phyloP scores from a whole-genome alignment of 768 basidiomycete genomes.

The Calocera cornea region DNA sequence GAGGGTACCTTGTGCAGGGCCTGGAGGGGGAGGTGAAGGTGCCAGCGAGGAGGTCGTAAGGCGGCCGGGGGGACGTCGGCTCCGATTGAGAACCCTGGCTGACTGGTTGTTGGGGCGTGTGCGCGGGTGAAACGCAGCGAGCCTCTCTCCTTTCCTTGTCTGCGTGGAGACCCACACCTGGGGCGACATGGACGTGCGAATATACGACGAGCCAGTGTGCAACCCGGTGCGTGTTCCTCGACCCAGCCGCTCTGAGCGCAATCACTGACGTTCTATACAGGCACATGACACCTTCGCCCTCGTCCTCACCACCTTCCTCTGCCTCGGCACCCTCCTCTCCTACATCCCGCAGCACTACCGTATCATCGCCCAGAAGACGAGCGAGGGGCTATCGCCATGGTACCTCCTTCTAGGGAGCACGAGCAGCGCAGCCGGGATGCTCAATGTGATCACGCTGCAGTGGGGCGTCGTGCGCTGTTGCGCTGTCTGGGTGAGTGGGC shows the following conservation, averaged over 20 bases:
- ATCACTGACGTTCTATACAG: slow-evolving; percentile 25
- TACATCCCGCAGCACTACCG: slow-evolving; percentile 80
- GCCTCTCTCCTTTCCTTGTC: not conserved
- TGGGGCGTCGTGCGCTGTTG: slow-evolving; percentile 77
- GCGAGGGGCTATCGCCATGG: slow-evolving; percentile 84
- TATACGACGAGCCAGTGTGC: not conserved
- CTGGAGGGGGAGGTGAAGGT: not conserved
- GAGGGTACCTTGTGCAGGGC: slow-evolving; percentile 1
- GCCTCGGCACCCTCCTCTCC: slow-evolving; percentile 60
- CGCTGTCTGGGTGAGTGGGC: slow-evolving; percentile 45
- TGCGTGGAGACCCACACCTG: not conserved
- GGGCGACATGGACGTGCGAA: not conserved
- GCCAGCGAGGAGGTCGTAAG: not conserved
- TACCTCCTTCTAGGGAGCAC: slow-evolving; percentile 82
- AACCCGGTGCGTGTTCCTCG: not conserved
- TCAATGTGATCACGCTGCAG: slow-evolving; percentile 82
- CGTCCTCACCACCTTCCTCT: slow-evolving; percentile 50
- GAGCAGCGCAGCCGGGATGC: slow-evolving; percentile 63
- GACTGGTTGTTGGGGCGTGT: not conserved
- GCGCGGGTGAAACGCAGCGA: not conserved
- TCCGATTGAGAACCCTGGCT: not conserved
- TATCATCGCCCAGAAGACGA: slow-evolving; percentile 64
- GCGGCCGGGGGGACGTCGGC: not conserved
- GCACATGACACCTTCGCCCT: slow-evolving; percentile 59
- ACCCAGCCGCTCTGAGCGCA: not conserved